A percentile compares a stretch with the other conserved stretches of the same genome.
Conservation (phyloP, 2,329 filamentous ascomycete species). For the Scortechinia acanthostroma region DNA sequence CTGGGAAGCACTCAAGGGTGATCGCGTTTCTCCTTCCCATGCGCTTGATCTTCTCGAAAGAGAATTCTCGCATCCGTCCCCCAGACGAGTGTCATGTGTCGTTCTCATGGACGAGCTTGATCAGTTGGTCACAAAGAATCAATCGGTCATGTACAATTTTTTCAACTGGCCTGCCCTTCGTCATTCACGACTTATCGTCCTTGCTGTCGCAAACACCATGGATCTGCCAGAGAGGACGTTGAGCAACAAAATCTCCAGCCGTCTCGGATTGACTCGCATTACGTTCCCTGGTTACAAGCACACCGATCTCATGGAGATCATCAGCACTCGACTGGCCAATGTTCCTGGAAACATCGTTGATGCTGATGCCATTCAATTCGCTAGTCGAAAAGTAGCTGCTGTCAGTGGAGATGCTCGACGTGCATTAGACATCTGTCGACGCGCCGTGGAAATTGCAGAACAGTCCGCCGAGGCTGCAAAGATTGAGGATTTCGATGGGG, state of each 20-base stretch:
- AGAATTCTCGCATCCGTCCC: conserved; percentile 87
- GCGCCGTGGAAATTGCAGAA: conserved; percentile 91
- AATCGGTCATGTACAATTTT: conserved; percentile 99
- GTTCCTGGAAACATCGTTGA: conserved; percentile 87
- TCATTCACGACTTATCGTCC: conserved; percentile 86
- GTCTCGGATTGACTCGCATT: conserved; percentile 82
- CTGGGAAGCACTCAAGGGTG: conserved; percentile 91
- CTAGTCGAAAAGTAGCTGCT: conserved; percentile 89
- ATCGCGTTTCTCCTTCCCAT: conserved; percentile 85
- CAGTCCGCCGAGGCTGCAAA: conserved; percentile 42
- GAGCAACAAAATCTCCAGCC: conserved; percentile 96
- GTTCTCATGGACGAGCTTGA: conserved; percentile 98
- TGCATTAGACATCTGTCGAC: conserved; percentile 87
- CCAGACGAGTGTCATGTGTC: conserved; percentile 85
- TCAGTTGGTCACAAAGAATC: conserved; percentile 93
- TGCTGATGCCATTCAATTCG: conserved; percentile 88
- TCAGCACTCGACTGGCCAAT: conserved; percentile 83
- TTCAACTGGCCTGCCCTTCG: conserved; percentile 96
- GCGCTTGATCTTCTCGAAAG: conserved; percentile 83
- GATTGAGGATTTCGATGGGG: conserved; percentile 22
- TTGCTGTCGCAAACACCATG: conserved; percentile 98
- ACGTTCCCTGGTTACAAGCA: conserved; percentile 97
- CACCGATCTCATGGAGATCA: conserved; percentile 94
- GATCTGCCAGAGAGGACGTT: conserved; percentile 91
- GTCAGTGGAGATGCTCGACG: conserved; percentile 90